Evolutionary conservation across 441 rosid species (phyloP).

Genomic region (Euphorbia celastroides): DNA sequence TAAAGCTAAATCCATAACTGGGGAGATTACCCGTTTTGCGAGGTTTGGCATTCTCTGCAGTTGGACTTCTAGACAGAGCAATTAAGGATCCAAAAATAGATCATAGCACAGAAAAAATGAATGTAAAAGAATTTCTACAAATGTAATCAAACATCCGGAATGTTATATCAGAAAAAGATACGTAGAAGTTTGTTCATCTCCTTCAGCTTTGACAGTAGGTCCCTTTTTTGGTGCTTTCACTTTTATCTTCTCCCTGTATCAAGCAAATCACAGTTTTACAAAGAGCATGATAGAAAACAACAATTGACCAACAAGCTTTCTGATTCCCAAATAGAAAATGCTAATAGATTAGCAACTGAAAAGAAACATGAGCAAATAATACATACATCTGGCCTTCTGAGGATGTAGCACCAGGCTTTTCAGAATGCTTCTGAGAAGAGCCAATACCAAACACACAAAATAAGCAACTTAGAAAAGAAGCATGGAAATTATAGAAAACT

Average conservation of each 20-base stretch:
- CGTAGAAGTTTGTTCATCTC: conserved; percentile 50
- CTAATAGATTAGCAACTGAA: conserved; percentile 9
- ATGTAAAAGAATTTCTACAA: conserved; percentile 2
- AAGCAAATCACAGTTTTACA: conserved; percentile 30
- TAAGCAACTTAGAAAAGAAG: conserved; percentile 19
- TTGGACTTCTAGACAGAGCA: conserved; percentile 49
- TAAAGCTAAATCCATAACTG: conserved; percentile 92
- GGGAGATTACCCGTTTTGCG: conserved; percentile 72
- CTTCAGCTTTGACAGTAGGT: conserved; percentile 48
- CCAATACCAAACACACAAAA: conserved; percentile 23
- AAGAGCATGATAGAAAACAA: conserved; percentile 10
- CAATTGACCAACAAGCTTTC: conserved; percentile 6
- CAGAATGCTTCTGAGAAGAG: conserved; percentile 46
- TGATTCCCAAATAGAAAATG: background rate
- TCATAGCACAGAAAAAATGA: conserved; percentile 2
- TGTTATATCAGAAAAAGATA: conserved; percentile 43
- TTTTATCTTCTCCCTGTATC: conserved; percentile 61
- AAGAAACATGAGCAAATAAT: background rate
- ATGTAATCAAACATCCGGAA: conserved; percentile 7
- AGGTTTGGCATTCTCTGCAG: conserved; percentile 58
- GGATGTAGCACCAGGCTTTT: conserved; percentile 41
- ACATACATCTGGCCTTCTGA: conserved; percentile 56
- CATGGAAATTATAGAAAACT: background rate
- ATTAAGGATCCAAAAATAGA: conserved; percentile 30
- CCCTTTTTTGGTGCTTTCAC: conserved; percentile 55